These are phyloP conservation scores for Azolla pinnata DNA, from an alignment of 75 land plant genomes.

Conservation along the genomic window DNA sequence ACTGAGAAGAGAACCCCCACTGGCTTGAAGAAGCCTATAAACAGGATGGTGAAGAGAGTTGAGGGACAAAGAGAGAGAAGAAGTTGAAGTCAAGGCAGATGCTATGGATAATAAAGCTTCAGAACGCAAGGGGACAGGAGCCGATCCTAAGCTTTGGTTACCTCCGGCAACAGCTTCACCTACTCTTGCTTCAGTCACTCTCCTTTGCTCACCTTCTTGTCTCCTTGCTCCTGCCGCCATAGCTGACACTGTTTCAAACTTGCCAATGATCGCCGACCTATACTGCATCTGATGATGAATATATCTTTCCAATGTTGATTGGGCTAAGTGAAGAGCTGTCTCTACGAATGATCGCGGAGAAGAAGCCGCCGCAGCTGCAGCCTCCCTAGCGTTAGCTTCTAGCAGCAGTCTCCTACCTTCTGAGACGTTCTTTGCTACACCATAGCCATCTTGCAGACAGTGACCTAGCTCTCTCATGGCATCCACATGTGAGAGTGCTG, in stretches of 20 bases:
- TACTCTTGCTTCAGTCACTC: no score
- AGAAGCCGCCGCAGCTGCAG: slow-evolving; percentile 20
- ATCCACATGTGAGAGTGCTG: slow-evolving; percentile 65
- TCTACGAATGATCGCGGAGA: slow-evolving; percentile 10
- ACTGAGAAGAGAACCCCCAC: slow-evolving; percentile 45
- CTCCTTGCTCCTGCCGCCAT: no score
- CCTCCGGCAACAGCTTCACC: no score
- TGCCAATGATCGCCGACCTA: no score
- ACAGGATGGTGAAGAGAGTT: slow-evolving; percentile 1
- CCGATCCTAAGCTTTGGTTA: no score
- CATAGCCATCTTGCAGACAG: slow-evolving; percentile 81
- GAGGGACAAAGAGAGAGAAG: no score
- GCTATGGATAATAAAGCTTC: no score
- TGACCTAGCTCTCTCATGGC: slow-evolving; percentile 86
- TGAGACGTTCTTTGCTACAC: slow-evolving; percentile 35
- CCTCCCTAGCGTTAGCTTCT: slow-evolving; percentile 62
- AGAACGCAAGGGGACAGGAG: no score
- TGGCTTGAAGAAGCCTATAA: slow-evolving; percentile 8
- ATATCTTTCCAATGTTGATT: not conserved
- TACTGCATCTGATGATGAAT: slow-evolving; percentile 17
- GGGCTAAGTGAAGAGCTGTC: slow-evolving; percentile 7
- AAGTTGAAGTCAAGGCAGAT: no score
- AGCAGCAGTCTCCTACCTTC: slow-evolving; percentile 48
- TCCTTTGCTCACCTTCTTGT: no score
- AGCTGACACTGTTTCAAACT: no score